Percentiles rank a stretch among this genome's conserved stretches.
Evolutionary conservation across 768 basidiomycete genomes (phyloP).

Genomic region (Trametes sanguinea): DNA sequence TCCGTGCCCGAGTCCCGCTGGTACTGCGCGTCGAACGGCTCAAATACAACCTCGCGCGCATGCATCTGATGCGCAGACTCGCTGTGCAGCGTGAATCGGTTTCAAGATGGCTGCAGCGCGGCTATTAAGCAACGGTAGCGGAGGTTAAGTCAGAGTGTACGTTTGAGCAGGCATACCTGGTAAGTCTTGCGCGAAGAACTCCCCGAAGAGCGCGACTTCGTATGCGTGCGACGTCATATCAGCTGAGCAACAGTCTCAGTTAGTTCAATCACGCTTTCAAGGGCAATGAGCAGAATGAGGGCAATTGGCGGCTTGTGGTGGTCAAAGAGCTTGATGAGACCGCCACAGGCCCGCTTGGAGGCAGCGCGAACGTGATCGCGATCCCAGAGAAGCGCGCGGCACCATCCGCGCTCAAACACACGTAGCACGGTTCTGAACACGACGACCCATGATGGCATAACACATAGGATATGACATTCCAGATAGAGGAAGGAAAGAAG

Average conservation of each 20-base stretch:
- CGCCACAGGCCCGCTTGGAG: neutral
- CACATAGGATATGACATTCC: neutral
- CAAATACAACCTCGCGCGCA: conserved; percentile 77
- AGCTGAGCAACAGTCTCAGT: no score
- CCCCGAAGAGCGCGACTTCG: conserved; percentile 81
- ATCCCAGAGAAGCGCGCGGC: no score
- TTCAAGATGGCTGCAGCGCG: conserved; percentile 63
- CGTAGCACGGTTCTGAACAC: no score
- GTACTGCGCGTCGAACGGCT: conserved; percentile 67
- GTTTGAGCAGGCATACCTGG: conserved; percentile 17
- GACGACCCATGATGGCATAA: no score
- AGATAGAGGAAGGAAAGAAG: neutral
- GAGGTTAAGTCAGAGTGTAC: neutral
- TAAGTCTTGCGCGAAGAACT: conserved; percentile 77
- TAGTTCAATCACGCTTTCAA: neutral
- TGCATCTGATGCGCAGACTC: conserved; percentile 77
- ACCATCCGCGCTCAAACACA: no score
- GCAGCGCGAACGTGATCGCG: no score
- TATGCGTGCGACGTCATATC: conserved; percentile 53
- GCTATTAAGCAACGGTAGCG: neutral
- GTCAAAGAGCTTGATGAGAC: no score
- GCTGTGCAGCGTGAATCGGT: conserved; percentile 79
- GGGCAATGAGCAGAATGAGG: neutral
- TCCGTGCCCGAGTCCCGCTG: conserved; percentile 65
- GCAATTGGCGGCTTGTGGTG: neutral